A percentile compares a stretch with the other conserved stretches of the same genome.
These are phyloP conservation scores for Leishmania braziliensis DNA, from an alignment of 208 protist species.

Conservation along the genomic window DNA sequence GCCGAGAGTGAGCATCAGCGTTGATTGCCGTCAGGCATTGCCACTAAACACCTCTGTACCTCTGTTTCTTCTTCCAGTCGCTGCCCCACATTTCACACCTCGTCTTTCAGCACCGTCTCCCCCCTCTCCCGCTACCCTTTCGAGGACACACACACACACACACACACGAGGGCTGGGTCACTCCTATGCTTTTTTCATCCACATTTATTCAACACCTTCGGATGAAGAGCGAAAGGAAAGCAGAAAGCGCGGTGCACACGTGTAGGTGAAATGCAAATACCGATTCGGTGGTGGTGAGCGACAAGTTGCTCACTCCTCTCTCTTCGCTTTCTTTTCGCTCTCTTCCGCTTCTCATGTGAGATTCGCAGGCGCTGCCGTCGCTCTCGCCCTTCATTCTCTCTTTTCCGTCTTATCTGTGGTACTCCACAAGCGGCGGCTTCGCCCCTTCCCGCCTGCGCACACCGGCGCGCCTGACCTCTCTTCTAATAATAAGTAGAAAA, in stretches of 20 bases:
- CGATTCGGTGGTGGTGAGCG: neutral
- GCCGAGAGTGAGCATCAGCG: neutral
- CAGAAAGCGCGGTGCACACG: neutral
- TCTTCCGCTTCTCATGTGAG: neutral
- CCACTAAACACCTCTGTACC: neutral
- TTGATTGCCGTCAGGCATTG: neutral
- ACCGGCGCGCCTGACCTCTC: neutral
- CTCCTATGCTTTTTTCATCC: neutral
- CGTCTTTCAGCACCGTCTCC: neutral
- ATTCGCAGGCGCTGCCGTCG: neutral
- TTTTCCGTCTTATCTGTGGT: neutral
- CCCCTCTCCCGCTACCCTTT: neutral
- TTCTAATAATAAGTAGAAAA: no score
- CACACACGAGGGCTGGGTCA: neutral
- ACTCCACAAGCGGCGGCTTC: no score
- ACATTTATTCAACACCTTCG: neutral
- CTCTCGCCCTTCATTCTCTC: neutral
- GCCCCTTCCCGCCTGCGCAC: neutral
- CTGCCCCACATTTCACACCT: neutral
- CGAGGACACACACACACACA: neutral
- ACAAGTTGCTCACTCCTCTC: no score
- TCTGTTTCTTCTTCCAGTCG: constrained; percentile 2
- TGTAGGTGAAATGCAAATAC: neutral
- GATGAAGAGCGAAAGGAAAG: neutral
- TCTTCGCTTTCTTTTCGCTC: neutral